Percentiles rank a stretch among this genome's conserved stretches.
phyloP scores from a whole-genome alignment of 2,329 filamentous ascomycete species.

The Ceratocystis lukuohia region DNA sequence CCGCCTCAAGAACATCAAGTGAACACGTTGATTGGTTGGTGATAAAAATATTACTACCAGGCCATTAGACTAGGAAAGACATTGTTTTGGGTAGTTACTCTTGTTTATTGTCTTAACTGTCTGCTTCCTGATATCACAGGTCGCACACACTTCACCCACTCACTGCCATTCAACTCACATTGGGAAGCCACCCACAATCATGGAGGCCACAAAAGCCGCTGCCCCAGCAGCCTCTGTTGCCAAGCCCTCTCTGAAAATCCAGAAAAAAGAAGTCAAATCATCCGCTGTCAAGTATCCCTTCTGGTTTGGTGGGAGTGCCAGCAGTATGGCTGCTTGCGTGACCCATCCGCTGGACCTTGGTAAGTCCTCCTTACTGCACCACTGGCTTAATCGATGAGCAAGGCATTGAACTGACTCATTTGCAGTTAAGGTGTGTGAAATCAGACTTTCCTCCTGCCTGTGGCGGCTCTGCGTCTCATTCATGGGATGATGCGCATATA shows the following conservation, averaged over 20 bases:
- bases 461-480: background rate
- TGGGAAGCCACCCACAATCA: background rate
- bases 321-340: slow-evolving; percentile 77
- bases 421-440: slow-evolving; percentile 38
- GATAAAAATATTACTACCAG: background rate
- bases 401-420: slow-evolving; percentile 7
- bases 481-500: background rate
- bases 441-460: background rate
- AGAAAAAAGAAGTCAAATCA: slow-evolving; percentile 23
- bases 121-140: background rate
- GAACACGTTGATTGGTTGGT: background rate
- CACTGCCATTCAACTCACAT: background rate
- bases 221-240: background rate
- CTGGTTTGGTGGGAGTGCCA: slow-evolving; percentile 95
- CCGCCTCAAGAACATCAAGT: background rate
- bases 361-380: slow-evolving; percentile 34
- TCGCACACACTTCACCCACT: background rate
- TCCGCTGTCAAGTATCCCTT: slow-evolving; percentile 53
- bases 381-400: background rate
- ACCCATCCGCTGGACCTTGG: slow-evolving; percentile 89
- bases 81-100: background rate
- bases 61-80: background rate
- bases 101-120: background rate
- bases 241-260: slow-evolving; percentile 3
- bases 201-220: slow-evolving; percentile 14